Conservation (phyloP, 768 basidiomycete species). For the Tricholoma terreum region DNA sequence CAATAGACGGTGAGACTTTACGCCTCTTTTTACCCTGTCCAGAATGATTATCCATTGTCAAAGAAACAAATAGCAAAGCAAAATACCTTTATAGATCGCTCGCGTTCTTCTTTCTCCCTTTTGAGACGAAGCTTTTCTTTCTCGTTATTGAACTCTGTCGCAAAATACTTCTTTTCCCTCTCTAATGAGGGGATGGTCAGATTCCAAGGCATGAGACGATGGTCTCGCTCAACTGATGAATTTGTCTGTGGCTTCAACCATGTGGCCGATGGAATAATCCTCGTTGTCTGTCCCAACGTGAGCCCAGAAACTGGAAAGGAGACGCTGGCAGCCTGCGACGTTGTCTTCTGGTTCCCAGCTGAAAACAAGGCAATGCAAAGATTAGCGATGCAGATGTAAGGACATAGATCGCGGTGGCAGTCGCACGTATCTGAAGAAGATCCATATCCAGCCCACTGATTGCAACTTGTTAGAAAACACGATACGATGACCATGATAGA, state of each 20-base stretch:
- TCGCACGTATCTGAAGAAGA: slow-evolving; percentile 59
- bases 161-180: slow-evolving; percentile 38
- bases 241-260: slow-evolving; percentile 35
- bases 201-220: background rate
- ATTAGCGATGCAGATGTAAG: background rate
- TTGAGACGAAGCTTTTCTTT: slow-evolving; percentile 16
- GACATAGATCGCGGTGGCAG: slow-evolving; percentile 20
- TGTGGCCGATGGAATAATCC: slow-evolving; percentile 50
- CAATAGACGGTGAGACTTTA: background rate
- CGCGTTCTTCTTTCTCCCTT: slow-evolving; percentile 17
- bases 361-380: background rate
- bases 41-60: background rate
- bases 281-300: slow-evolving; percentile 55
- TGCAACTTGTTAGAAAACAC: slow-evolving; percentile 4
- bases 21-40: background rate
- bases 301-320: slow-evolving; percentile 63
- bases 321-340: slow-evolving; percentile 51
- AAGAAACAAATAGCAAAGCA: background rate
- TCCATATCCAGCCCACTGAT: slow-evolving; percentile 65
- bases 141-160: slow-evolving; percentile 25
- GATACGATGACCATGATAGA: background rate
- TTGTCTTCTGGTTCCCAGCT: slow-evolving; percentile 74
- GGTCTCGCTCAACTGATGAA: slow-evolving; percentile 55
- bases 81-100: slow-evolving; percentile 15
- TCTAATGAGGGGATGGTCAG: slow-evolving; percentile 19